Base-by-base conservation (phyloP, 1,284 basidiomycete species). In the Apiotrichum mycotoxinovorans region DNA sequence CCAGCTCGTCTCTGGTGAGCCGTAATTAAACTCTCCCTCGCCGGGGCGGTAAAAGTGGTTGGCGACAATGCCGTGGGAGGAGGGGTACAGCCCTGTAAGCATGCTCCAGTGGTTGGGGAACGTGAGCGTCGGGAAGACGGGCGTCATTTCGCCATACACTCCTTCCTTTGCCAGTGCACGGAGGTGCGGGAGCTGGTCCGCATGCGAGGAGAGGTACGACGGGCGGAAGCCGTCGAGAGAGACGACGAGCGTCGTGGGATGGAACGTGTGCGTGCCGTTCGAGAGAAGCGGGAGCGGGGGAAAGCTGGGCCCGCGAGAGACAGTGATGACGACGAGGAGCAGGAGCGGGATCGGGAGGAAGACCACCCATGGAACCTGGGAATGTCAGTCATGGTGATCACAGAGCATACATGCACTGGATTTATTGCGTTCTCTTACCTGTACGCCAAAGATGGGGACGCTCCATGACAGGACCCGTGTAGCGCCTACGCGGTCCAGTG, bases 21-120 rank as follows among this genome's bases (percentile, higher is more conserved):
- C 87, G 69, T 91, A 68, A 4, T 60, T 50, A 42, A 71, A 71
- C 37, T 65, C 60, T 23, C 48, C 76, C 27, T 81, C 65, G 0
- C 80, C 79, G 7, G 70, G 70, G 0, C 88, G 90, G 83, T 84
- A 92, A 70, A 96, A 96, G 67, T 90, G 88, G 70, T 96, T 96
- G 15, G 85, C 92, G 14, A 96, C 83, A 52, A 96, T 93, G 7
- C 92, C 93, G 71, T 92, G 89, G 22, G 86, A 87, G 71, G 92
- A 89, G 0, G 88, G 87, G 69, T 92, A 85, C 1, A 94, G 80
- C 3, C 91, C 91, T 20, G 91, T 94, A 85, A 91, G 86, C 22
- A 92, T 69, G 8, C 86, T 76, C 91, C 90, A 93, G 70, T 93
- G 90, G 71, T 92, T 92, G 83, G 89, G 93, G 68, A 96, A 96